These are phyloP conservation scores for Phlebiopsis gigantea DNA, from an alignment of 768 basidiomycete genomes.

Conservation along the genomic window DNA sequence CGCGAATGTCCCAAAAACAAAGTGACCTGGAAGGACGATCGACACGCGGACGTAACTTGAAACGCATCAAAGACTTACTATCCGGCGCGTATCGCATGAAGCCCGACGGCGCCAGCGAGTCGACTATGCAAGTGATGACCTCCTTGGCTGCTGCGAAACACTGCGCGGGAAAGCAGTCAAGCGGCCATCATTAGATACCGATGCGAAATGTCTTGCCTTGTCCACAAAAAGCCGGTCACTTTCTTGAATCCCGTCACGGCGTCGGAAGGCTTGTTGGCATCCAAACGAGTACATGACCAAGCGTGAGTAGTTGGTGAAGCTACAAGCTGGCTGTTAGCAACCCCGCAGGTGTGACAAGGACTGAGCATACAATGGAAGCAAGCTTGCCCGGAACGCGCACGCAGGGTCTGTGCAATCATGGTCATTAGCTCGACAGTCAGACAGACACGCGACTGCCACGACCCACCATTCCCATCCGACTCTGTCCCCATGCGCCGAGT, in stretches of 20 bases:
- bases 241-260: conserved; percentile 45
- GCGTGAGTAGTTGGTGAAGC: conserved; percentile 71
- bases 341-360: too few species aligned
- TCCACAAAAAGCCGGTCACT: conserved; percentile 63
- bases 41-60: background rate
- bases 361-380: conserved; percentile 76
- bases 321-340: conserved; percentile 22
- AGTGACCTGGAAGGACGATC: conserved; percentile 45
- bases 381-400: conserved; percentile 53
- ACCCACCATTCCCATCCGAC: conserved; percentile 52
- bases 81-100: conserved; percentile 79
- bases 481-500: conserved; percentile 49
- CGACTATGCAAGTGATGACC: conserved; percentile 62
- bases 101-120: conserved; percentile 60
- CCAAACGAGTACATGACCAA: conserved; percentile 86
- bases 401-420: conserved; percentile 50
- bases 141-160: conserved; percentile 67
- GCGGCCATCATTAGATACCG: background rate
- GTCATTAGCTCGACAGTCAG: background rate
- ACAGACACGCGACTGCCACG: background rate
- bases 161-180: conserved; percentile 26
- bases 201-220: conserved; percentile 33
- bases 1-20: conserved; percentile 76
- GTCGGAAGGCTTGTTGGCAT: conserved; percentile 76
- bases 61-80: conserved; percentile 34